Evolutionary conservation across 345 rosid genomes (phyloP).

Genomic region (Heritiera fomes): DNA sequence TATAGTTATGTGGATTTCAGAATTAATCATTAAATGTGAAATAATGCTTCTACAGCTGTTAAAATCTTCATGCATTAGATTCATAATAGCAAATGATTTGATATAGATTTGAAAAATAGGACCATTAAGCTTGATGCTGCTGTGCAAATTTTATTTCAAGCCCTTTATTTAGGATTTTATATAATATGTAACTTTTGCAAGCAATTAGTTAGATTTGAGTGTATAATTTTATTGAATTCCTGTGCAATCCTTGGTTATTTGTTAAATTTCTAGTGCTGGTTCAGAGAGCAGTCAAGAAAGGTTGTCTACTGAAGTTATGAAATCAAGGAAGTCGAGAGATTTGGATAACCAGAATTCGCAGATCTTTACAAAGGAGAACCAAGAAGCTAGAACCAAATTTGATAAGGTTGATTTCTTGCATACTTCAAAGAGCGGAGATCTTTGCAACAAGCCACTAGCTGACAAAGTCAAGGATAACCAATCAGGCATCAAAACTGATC

Average conservation of each 20-base stretch:
- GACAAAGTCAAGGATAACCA: constrained; percentile 31
- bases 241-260: constrained; percentile 6
- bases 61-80: neutral
- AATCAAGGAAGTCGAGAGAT: constrained; percentile 27
- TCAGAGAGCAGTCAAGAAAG: constrained; percentile 33
- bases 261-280: constrained; percentile 47
- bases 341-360: constrained; percentile 10
- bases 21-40: neutral
- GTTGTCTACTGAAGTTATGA: constrained; percentile 30
- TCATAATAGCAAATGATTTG: neutral
- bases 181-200: neutral
- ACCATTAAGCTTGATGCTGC: neutral
- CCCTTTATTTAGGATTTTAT: neutral
- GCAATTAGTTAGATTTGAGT: neutral
- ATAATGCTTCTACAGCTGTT: neutral
- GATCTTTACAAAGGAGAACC: constrained; percentile 26
- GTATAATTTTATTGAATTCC: constrained; percentile 10
- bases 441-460: constrained; percentile 22
- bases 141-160: neutral
- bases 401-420: constrained; percentile 27
- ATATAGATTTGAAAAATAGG: neutral
- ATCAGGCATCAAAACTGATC: constrained; percentile 30
- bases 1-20: neutral
- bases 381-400: constrained; percentile 23
- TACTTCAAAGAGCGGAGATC: constrained; percentile 32